Evolutionary conservation across 169 alveolate species (phyloP), one percentile per base, ranked within the genome.

Genomic region (Plasmodium gaboni): DNA sequence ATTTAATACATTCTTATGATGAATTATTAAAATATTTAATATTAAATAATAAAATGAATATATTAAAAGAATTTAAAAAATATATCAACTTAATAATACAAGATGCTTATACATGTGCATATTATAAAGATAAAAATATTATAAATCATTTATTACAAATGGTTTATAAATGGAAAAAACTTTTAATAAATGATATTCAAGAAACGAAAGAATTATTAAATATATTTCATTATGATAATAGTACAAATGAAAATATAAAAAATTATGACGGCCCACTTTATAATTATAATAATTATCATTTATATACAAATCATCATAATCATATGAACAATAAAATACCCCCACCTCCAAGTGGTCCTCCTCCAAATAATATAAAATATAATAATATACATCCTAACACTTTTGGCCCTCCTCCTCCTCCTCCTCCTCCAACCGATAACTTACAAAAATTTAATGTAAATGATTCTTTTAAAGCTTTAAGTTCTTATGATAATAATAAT

Each of bases 41-140:
- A 15, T 17, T 19, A 26, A 55, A 71, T 48, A 67, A 55, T 1
- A 86, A 74, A 64, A 70, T 50, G 17, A 48, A 72, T 15, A 74
- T 46, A 55, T 22, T 86, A 42, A 32, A 0, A 2, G 76, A 59
- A 13, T 86, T 69, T 38, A 86, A 86, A 22, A 38, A 19, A 44
- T 86, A 86, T 65, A 61, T 86, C 60, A 32, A 71, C 17, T 51
- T 73, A 51, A 86, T 86, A 48, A 46, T 86, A 26, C 92, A 86
- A 65, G 92, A 86, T 86, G 92, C 51, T 7, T 86, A 86, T 55
- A 86, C 92, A 6, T 86, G 92, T 71, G 86, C 92, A 9, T 86
- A 86, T 61, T 86, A 86, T 67, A 86, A 86, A 71, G 92, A 86
- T 44, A 61, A 72, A 17, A 73, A 65, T 26, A n/a, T 87, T 7